phyloP scores from a whole-genome alignment of 768 basidiomycete genomes.

The Hypholoma fasciculare region DNA sequence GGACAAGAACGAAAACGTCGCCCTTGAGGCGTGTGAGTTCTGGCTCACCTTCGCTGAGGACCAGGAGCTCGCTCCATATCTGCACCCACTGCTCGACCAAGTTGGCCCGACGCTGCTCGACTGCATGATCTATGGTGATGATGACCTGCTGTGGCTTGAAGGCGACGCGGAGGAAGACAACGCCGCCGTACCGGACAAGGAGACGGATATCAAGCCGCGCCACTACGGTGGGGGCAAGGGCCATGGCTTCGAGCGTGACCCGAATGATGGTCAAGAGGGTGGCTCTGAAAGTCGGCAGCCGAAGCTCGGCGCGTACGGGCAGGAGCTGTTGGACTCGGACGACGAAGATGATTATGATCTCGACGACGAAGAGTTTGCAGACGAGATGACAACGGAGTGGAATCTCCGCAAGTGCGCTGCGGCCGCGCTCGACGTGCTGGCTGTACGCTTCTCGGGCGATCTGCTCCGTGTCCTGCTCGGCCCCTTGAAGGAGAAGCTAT shows the following conservation, averaged over 20 bases:
- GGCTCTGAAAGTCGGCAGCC: constrained; percentile 37
- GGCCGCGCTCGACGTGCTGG: constrained; percentile 94
- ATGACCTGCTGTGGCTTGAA: constrained; percentile 93
- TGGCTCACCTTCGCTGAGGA: constrained; percentile 99
- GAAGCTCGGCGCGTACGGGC: constrained; percentile 68
- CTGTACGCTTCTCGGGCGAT: constrained; percentile 90
- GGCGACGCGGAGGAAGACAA: constrained; percentile 79
- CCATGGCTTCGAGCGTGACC: constrained; percentile 82
- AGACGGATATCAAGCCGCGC: constrained; percentile 93
- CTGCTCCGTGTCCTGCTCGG: constrained; percentile 86
- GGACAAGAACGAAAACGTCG: constrained; percentile 95
- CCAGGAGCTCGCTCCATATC: constrained; percentile 77
- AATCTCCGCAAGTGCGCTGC: constrained; percentile 98
- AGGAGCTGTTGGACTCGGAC: constrained; percentile 81
- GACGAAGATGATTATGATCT: constrained; percentile 88
- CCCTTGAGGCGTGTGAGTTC: constrained; percentile 98
- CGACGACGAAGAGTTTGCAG: constrained; percentile 91
- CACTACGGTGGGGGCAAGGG: constrained; percentile 80
- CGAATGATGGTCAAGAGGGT: constrained; percentile 34
- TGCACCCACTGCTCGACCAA: constrained; percentile 85
- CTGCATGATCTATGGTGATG: constrained; percentile 97
- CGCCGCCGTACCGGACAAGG: constrained; percentile 88
- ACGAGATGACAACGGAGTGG: constrained; percentile 98
- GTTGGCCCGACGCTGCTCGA: constrained; percentile 95
- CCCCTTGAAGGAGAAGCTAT: constrained; percentile 90